Evolutionary conservation across 2,329 filamentous ascomycete genomes (phyloP).

Genomic region (Chrysoporthe austroafricana): DNA sequence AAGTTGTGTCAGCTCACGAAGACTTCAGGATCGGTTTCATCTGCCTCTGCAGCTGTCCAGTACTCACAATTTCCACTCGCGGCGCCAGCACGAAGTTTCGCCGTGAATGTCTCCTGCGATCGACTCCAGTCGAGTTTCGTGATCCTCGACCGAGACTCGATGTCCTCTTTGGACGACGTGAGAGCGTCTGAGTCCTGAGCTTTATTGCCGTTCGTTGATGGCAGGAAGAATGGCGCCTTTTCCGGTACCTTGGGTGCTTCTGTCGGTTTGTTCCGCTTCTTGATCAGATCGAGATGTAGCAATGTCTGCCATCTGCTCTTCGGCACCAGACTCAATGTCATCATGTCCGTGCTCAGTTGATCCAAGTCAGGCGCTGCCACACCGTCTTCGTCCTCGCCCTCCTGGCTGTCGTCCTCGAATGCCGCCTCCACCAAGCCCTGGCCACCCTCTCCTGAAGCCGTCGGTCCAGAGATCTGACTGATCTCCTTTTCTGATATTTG

Average conservation of each 20-base stretch:
- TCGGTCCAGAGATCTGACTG: conserved; percentile 67
- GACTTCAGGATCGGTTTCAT: neutral
- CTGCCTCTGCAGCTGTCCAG: neutral
- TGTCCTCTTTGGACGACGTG: conserved; percentile 41
- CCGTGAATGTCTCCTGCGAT: conserved; percentile 62
- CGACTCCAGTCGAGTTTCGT: conserved; percentile 65
- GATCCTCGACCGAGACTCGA: conserved; percentile 63
- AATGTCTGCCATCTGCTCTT: conserved; percentile 93
- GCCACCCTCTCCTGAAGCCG: conserved; percentile 81
- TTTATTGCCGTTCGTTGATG: conserved; percentile 55
- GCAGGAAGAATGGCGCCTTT: conserved; percentile 94
- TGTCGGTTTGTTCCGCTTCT: conserved; percentile 90
- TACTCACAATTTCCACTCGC: conserved; percentile 64
- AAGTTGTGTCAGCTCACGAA: conserved; percentile 5
- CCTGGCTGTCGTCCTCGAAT: conserved; percentile 59
- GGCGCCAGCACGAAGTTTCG: conserved; percentile 58
- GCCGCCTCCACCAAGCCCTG: conserved; percentile 76
- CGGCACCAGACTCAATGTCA: conserved; percentile 87
- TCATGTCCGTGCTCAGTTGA: conserved; percentile 80
- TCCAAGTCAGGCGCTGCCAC: conserved; percentile 65
- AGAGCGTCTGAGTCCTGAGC: conserved; percentile 37
- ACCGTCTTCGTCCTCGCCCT: conserved; percentile 57
- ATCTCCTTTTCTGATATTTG: conserved; percentile 82
- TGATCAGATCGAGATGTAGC: conserved; percentile 88
- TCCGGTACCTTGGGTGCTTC: conserved; percentile 90